Conservation (phyloP, 2,329 filamentous ascomycete genomes). For the Sporothrix dimorphospora region DNA sequence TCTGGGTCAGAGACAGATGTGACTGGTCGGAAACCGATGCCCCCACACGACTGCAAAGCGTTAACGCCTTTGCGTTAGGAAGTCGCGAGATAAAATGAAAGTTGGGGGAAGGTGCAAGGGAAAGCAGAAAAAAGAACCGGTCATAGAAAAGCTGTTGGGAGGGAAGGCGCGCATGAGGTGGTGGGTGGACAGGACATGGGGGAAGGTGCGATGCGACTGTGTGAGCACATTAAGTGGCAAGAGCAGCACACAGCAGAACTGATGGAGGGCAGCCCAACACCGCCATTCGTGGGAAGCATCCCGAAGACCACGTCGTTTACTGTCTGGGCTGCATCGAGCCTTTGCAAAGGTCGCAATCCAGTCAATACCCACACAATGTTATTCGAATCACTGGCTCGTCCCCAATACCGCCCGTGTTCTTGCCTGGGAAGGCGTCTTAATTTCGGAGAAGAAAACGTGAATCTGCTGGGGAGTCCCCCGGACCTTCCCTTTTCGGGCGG, state of each 20-base stretch:
- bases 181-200: neutral
- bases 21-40: neutral
- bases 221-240: neutral
- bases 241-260: neutral
- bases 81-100: neutral
- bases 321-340: neutral
- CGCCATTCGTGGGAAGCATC: neutral
- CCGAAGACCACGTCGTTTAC: neutral
- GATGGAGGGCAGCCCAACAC: neutral
- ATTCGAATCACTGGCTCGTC: neutral
- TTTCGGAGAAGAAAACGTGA: neutral
- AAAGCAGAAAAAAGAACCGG: slow-evolving; percentile 1
- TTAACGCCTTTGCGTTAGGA: slow-evolving; percentile 4
- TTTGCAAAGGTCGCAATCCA: neutral
- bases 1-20: neutral
- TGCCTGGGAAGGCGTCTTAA: neutral
- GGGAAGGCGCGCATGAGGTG: neutral
- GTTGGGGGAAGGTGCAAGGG: neutral
- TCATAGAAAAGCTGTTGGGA: neutral
- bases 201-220: neutral
- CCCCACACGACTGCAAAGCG: slow-evolving; percentile 19
- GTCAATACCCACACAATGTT: neutral
- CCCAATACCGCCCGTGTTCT: neutral
- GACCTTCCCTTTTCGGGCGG: slow-evolving; percentile 26
- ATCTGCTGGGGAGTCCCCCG: neutral